These are phyloP conservation scores for Lantana camara DNA, from an alignment of 257 asterid species.

Conservation along the genomic window DNA sequence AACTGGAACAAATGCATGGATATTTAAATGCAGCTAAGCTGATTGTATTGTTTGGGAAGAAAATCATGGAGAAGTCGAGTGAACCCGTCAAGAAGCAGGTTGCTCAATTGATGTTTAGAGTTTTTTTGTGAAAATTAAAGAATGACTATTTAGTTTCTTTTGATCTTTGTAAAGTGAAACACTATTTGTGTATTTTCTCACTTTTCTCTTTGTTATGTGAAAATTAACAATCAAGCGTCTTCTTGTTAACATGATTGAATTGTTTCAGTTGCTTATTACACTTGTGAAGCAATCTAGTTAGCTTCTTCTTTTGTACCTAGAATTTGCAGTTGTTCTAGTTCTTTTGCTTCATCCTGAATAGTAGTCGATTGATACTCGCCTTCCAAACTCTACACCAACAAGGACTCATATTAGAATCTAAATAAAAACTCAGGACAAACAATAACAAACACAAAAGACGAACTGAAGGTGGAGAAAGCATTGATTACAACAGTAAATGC, in stretches of 20 bases:
- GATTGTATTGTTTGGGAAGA: too few species aligned
- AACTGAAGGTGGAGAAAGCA: constrained; percentile 4
- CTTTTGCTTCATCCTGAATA: constrained; percentile 92
- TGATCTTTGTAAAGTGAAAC: too few species aligned
- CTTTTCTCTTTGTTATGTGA: too few species aligned
- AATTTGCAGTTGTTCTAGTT: constrained; percentile 73
- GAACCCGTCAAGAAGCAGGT: too few species aligned
- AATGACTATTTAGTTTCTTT: too few species aligned
- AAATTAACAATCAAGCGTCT: constrained; percentile 97
- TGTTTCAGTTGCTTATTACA: constrained; percentile 90
- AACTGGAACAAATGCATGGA: too few species aligned
- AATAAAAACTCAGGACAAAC: constrained; percentile 27
- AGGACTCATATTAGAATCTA: constrained; percentile 29
- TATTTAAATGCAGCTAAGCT: too few species aligned
- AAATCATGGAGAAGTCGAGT: too few species aligned
- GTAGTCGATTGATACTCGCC: constrained; percentile 73
- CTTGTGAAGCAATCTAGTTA: constrained; percentile 86
- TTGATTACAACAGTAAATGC: constrained; percentile 11
- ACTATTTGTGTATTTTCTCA: too few species aligned
- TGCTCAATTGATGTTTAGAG: too few species aligned
- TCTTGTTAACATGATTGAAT: constrained; percentile 97
- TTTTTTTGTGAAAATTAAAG: too few species aligned
- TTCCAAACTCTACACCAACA: constrained; percentile 61
- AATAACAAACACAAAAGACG: not conserved
- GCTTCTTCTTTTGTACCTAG: constrained; percentile 72